Base-by-base conservation (phyloP, 352 stramenopile genomes). In the Pythium scleroteichum region DNA sequence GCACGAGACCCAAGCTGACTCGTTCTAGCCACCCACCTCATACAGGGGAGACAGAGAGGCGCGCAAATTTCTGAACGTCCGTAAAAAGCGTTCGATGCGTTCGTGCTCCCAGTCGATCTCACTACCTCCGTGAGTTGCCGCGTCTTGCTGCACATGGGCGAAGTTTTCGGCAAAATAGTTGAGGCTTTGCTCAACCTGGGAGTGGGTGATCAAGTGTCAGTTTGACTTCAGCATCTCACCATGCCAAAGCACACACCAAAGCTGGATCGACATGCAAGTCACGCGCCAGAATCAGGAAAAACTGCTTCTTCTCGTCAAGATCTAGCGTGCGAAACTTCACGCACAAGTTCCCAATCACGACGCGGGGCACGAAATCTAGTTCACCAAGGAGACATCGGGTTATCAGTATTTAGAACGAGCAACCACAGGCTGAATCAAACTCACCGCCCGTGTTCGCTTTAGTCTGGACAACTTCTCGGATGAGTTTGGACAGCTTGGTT, bases 271-370 rank as follows among this genome's bases (percentile, higher is more conserved):
- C 71, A 45, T 92, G 81, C 46, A 94, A 48, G 39, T 94, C 82
- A 22, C 81, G 74, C 12, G 85, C 82, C 23, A 94, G 60, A 42
- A 90, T 90, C 39, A 92, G 73, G 33, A 92, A 53, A 40, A 94
- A 94, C 23, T 88, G 65, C 64, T 88, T 86, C 73, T 94, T 94
- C 46, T 82, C 78, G 22, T 90, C 85, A 13, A 92, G 87, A 53
- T 92, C 57, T 50, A 90, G 79, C 48, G 59, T 68, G 24, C 71
- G 64, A 53, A 87, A 94, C 64, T 82, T 80, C 44, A 50, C 67
- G 55, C 82, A 92, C 5, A 92, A 62, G 55, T 76, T 85, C 26
- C 75, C 70, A 48, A 92, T 87, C 41, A 92, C 71, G 22, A 92
- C 69, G 29, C 78, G 78, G 14, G 85, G 85, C 49, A 94, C 81